A percentile compares a stretch with the other conserved stretches of the same genome.
phyloP scores from a whole-genome alignment of 208 protist genomes.

The Leishmania turanica region DNA sequence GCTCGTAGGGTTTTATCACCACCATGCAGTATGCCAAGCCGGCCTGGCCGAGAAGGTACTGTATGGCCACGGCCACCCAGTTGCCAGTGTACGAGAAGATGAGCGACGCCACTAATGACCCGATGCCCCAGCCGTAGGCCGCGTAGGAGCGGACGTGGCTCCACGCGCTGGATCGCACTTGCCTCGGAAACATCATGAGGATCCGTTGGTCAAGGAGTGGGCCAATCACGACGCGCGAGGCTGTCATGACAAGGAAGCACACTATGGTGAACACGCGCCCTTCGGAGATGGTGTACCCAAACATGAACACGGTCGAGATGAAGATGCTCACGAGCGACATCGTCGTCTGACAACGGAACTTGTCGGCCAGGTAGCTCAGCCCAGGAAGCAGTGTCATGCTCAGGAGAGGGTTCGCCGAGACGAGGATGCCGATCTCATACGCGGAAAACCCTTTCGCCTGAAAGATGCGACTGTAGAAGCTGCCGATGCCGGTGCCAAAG shows the following conservation, averaged over 20 bases:
- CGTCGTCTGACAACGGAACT: conserved; percentile 35
- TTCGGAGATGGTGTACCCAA: conserved; percentile 16
- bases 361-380: conserved; percentile 55
- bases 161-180: conserved; percentile 36
- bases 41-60: conserved; percentile 41
- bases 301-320: conserved; percentile 12
- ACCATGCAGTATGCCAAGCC: conserved; percentile 48
- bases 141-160: conserved; percentile 49
- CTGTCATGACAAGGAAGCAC: conserved; percentile 36
- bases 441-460: conserved; percentile 38
- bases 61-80: conserved; percentile 39
- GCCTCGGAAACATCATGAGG: conserved; percentile 44
- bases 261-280: background rate
- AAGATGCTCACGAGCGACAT: conserved; percentile 35
- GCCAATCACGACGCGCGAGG: conserved; percentile 31
- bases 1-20: conserved; percentile 37
- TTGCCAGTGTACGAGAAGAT: conserved; percentile 15
- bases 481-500: conserved; percentile 38
- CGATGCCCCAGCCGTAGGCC: conserved; percentile 64
- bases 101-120: conserved; percentile 25
- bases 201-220: conserved; percentile 57
- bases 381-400: conserved; percentile 43
- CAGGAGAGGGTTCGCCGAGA: conserved; percentile 32
- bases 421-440: conserved; percentile 38
- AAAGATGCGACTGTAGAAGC: conserved; percentile 49